Evolutionary conservation across 768 basidiomycete genomes (phyloP).

Genomic region (Gymnopilus junonius): DNA sequence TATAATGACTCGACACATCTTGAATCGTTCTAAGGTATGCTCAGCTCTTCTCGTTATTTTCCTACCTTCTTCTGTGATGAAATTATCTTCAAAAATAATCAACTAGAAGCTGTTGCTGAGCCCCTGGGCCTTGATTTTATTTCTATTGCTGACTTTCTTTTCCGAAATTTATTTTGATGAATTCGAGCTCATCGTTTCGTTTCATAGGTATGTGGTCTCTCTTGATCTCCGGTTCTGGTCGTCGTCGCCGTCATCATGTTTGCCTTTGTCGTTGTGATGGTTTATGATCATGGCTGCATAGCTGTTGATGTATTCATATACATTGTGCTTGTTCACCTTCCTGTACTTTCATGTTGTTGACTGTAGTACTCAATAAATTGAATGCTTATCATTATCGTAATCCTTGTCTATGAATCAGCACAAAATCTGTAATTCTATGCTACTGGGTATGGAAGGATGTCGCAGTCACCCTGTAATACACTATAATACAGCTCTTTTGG

Average conservation of each 20-base stretch:
- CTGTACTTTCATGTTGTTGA: too few relatives aligned
- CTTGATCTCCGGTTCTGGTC: too few relatives aligned
- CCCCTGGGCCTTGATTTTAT: conserved; percentile 61
- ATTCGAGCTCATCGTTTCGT: background rate
- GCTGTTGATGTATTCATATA: background rate
- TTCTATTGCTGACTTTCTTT: conserved; percentile 21
- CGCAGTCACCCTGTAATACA: background rate
- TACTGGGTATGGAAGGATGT: too few relatives aligned
- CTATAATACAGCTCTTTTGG: background rate
- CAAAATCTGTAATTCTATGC: background rate
- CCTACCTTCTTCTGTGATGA: conserved; percentile 42
- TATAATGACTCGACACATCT: background rate
- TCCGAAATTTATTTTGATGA: background rate
- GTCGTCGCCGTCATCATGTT: background rate
- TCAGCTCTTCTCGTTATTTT: background rate
- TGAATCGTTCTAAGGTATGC: background rate
- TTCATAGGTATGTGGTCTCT: conserved; percentile 18
- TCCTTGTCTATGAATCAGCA: background rate
- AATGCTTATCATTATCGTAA: background rate
- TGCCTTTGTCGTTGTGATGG: background rate
- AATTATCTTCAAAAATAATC: conserved; percentile 54
- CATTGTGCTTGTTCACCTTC: background rate
- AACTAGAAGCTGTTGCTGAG: conserved; percentile 94
- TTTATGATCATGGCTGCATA: background rate
- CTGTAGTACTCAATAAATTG: too few relatives aligned